Conservation (phyloP, 2,329 filamentous ascomycete genomes). For the Cladophialophora exuberans region DNA sequence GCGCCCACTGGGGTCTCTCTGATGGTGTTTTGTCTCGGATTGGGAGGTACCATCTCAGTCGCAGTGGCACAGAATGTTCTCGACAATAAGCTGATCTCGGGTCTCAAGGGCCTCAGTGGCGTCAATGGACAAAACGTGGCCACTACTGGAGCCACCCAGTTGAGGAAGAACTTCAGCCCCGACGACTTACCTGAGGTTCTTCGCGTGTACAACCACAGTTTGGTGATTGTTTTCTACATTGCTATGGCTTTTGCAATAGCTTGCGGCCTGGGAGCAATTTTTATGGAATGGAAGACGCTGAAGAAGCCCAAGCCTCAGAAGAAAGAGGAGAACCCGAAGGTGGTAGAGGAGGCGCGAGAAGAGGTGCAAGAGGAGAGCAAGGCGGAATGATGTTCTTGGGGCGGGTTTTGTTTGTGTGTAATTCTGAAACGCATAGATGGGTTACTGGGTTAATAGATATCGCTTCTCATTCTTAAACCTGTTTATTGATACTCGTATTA, state of each 20-base stretch:
- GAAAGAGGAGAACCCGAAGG: conserved; percentile 3
- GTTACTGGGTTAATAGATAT: no score
- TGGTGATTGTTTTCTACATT: conserved; percentile 32
- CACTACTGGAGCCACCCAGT: conserved; percentile 33
- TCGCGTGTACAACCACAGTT: conserved; percentile 30
- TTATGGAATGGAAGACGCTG: conserved; percentile 37
- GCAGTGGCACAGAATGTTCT: conserved; percentile 38
- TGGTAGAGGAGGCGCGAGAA: not conserved
- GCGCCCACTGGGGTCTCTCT: conserved; percentile 37
- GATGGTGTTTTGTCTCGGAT: conserved; percentile 41
- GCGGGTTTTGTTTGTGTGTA: not conserved
- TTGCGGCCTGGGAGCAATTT: conserved; percentile 32
- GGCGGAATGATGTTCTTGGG: not conserved
- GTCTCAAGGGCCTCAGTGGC: conserved; percentile 22
- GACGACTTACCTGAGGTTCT: conserved; percentile 35
- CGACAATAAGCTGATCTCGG: conserved; percentile 33
- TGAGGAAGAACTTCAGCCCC: conserved; percentile 34
- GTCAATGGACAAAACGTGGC: conserved; percentile 32
- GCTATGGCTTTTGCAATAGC: conserved; percentile 32
- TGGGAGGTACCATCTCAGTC: conserved; percentile 39
- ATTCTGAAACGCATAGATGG: no score
- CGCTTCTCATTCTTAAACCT: no score
- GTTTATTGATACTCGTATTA: no score
- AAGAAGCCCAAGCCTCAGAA: conserved; percentile 29
- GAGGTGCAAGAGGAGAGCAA: not conserved